These are phyloP conservation scores for Gautieria morchelliformis DNA, from an alignment of 768 basidiomycete species.

Conservation along the genomic window DNA sequence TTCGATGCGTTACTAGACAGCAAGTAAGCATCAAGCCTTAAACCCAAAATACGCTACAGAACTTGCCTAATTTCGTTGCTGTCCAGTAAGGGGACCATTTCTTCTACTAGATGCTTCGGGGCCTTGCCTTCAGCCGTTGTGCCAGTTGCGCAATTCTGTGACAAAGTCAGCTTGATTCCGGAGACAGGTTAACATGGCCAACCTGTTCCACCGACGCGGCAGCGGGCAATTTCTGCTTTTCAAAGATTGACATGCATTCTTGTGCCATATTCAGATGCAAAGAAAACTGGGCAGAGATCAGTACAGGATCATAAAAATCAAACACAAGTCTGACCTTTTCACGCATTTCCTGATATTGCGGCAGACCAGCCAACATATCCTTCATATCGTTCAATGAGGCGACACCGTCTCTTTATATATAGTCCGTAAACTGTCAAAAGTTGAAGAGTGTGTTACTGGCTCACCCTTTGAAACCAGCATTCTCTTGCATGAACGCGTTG, in stretches of 20 bases:
- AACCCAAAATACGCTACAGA: background rate
- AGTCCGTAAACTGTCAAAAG: no score
- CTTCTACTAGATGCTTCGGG: conserved; percentile 92
- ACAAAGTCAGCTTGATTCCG: background rate
- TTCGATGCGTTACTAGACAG: conserved; percentile 71
- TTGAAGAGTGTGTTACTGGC: no score
- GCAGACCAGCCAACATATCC: conserved; percentile 93
- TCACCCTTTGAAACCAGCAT: conserved; percentile 89
- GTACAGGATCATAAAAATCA: background rate
- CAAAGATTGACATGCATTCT: conserved; percentile 92
- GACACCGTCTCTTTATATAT: conserved; percentile 53
- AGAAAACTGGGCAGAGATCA: conserved; percentile 58
- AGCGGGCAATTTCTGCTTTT: conserved; percentile 72
- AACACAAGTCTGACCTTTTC: conserved; percentile 56
- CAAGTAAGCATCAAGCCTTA: background rate
- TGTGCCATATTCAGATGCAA: conserved; percentile 96
- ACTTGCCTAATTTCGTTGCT: conserved; percentile 74
- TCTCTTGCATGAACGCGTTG: conserved; percentile 87
- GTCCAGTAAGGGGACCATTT: conserved; percentile 96
- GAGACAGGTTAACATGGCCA: background rate
- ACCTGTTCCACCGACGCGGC: conserved; percentile 91
- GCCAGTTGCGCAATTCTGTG: conserved; percentile 91
- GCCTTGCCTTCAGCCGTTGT: conserved; percentile 83
- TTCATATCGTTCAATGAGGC: conserved; percentile 96
- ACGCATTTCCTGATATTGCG: conserved; percentile 90